A percentile compares a stretch with the other conserved stretches of the same genome.
These are phyloP conservation scores for Halophytophthora batemanensis DNA, from an alignment of 352 stramenopile genomes.

Conservation along the genomic window DNA sequence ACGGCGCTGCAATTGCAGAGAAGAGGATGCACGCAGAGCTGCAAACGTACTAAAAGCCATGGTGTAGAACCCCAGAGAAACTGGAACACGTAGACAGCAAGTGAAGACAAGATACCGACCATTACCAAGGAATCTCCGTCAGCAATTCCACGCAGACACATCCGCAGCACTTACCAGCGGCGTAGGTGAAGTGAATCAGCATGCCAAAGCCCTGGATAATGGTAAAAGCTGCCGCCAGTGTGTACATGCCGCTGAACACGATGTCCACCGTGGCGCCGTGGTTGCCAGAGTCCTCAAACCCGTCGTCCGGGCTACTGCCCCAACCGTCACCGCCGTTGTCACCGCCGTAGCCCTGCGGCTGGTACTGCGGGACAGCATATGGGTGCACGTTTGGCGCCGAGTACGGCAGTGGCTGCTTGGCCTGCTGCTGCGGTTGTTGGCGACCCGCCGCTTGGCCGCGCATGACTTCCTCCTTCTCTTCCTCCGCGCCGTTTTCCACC, in stretches of 20 bases:
- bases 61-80: conserved; percentile 74
- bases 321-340: conserved; percentile 30
- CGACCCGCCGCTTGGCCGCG: conserved; percentile 6
- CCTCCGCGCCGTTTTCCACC: conserved; percentile 37
- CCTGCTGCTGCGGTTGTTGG: conserved; percentile 21
- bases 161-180: conserved; percentile 33
- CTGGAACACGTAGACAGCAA: conserved; percentile 20
- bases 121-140: neutral
- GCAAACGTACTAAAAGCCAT: conserved; percentile 72
- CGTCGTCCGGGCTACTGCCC: conserved; percentile 34
- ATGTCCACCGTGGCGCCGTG: conserved; percentile 67
- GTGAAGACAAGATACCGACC: neutral
- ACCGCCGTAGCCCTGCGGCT: conserved; percentile 53
- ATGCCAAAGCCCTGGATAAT: conserved; percentile 85
- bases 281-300: conserved; percentile 39
- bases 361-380: conserved; percentile 78
- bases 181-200: conserved; percentile 67
- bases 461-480: conserved; percentile 53
- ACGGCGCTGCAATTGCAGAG: neutral
- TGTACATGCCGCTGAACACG: conserved; percentile 86
- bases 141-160: too few relatives aligned
- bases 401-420: conserved; percentile 52
- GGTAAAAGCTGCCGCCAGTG: conserved; percentile 71
- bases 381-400: conserved; percentile 72
- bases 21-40: neutral